A percentile compares a stretch with the other conserved stretches of the same genome.
These are phyloP conservation scores for Tricladium varicosporioides DNA, from an alignment of 2,329 filamentous ascomycete species.

Conservation along the genomic window DNA sequence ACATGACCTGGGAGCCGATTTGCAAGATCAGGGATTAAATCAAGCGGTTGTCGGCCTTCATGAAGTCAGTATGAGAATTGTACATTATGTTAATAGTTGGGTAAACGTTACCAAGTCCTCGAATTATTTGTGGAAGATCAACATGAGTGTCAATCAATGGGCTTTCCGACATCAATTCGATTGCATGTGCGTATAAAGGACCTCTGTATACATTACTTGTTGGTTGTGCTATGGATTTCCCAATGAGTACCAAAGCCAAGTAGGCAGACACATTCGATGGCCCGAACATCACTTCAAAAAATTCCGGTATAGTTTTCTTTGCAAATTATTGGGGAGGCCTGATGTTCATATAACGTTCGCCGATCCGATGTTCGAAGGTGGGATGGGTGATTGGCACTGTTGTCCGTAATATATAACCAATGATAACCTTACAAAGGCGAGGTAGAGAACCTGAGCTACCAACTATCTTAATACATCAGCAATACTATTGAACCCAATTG, in stretches of 20 bases:
- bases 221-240: background rate
- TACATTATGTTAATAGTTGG: background rate
- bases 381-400: background rate
- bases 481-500: too few relatives aligned
- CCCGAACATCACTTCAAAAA: too few relatives aligned
- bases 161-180: slow-evolving; percentile 13
- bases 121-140: slow-evolving; percentile 12
- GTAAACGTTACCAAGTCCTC: slow-evolving; percentile 6
- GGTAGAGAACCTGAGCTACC: too few relatives aligned
- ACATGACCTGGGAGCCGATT: slow-evolving; percentile 11
- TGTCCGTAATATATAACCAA: too few relatives aligned
- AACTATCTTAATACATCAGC: too few relatives aligned
- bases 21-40: slow-evolving; percentile 6
- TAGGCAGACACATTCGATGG: too few relatives aligned
- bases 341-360: background rate
- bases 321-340: too few relatives aligned
- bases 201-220: background rate
- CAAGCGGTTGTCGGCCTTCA: slow-evolving; percentile 6
- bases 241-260: too few relatives aligned
- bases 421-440: too few relatives aligned
- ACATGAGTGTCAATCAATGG: slow-evolving; percentile 10
- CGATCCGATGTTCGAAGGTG: background rate
- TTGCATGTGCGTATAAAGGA: slow-evolving; percentile 5
- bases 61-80: background rate
- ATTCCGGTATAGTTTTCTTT: too few relatives aligned